A percentile compares a stretch with the other conserved stretches of the same genome.
Evolutionary conservation across 306 rosid species (phyloP).

Genomic region (Hippophae rhamnoides): DNA sequence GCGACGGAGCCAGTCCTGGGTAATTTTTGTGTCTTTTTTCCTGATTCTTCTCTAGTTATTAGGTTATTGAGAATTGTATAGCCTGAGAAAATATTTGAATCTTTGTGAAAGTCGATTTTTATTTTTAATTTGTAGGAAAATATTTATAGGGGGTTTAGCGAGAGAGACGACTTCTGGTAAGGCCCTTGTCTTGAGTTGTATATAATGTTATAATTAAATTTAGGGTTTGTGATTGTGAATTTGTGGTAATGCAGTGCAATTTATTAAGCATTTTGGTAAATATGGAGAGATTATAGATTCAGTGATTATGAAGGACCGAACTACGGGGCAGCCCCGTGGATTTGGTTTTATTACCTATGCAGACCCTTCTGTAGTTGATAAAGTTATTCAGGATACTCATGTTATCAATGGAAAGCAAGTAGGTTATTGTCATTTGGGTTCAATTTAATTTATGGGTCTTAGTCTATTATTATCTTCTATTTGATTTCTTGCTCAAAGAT

Average conservation of each 20-base stretch:
- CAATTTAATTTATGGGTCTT: background rate
- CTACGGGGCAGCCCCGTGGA: conserved; percentile 77
- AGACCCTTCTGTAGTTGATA: conserved; percentile 64
- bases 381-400: conserved; percentile 65
- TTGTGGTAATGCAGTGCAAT: conserved; percentile 44
- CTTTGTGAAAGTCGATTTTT: conserved; percentile 16
- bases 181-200: conserved; percentile 26
- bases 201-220: background rate
- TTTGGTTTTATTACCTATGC: conserved; percentile 74
- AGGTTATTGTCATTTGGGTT: conserved; percentile 12
- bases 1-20: conserved; percentile 98
- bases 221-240: conserved; percentile 10
- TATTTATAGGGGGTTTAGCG: conserved; percentile 93
- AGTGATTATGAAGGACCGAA: conserved; percentile 75
- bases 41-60: conserved; percentile 3
- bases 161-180: conserved; percentile 87
- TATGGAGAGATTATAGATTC: conserved; percentile 73
- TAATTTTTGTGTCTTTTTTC: conserved; percentile 15
- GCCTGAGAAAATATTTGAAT: background rate
- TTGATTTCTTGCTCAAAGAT: no score
- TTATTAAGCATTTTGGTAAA: conserved; percentile 58
- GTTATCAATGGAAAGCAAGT: conserved; percentile 66
- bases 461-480: no score
- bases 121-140: conserved; percentile 71
- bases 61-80: conserved; percentile 6